These are phyloP conservation scores for Diaporthe eres DNA, from an alignment of 2,329 filamentous ascomycete species.

Conservation along the genomic window DNA sequence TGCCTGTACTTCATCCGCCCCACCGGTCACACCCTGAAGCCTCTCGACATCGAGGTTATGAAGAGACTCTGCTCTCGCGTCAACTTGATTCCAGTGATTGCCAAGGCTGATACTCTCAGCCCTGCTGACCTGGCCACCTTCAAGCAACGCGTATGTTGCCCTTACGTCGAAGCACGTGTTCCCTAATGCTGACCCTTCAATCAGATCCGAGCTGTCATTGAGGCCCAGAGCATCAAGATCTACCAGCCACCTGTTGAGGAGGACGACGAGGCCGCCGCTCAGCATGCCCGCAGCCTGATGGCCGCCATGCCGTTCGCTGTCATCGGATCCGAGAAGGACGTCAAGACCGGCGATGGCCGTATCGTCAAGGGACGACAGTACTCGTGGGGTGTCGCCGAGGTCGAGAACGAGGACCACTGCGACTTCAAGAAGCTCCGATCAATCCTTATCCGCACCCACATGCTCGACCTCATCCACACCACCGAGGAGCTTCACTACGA, in stretches of 20 bases:
- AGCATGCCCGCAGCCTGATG: conserved; percentile 95
- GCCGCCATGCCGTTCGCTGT: conserved; percentile 98
- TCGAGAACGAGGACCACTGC: conserved; percentile 99
- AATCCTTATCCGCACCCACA: conserved; percentile 98
- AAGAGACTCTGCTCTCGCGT: conserved; percentile 98
- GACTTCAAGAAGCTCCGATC: conserved; percentile 99
- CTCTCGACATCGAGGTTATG: conserved; percentile 99
- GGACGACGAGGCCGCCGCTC: conserved; percentile 95
- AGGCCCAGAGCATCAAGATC: conserved; percentile 99
- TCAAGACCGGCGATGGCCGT: conserved; percentile 94
- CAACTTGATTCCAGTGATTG: conserved; percentile 97
- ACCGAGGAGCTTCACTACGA: conserved; percentile 99
- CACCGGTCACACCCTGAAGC: conserved; percentile 98
- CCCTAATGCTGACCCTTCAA: conserved; percentile 47
- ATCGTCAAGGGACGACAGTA: conserved; percentile 99
- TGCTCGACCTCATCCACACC: conserved; percentile 99
- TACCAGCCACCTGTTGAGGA: conserved; percentile 98
- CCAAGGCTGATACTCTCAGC: conserved; percentile 98
- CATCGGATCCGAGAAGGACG: conserved; percentile 99
- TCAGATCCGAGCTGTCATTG: conserved; percentile 93
- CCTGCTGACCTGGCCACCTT: conserved; percentile 91
- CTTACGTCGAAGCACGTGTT: neutral
- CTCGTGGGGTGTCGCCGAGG: conserved; percentile 98
- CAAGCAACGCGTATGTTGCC: conserved; percentile 85
- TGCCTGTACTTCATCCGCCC: conserved; percentile 99